Evolutionary conservation across 1,139 yeast genomes (phyloP).

Genomic region (Lodderomyces jiufengensis): DNA sequence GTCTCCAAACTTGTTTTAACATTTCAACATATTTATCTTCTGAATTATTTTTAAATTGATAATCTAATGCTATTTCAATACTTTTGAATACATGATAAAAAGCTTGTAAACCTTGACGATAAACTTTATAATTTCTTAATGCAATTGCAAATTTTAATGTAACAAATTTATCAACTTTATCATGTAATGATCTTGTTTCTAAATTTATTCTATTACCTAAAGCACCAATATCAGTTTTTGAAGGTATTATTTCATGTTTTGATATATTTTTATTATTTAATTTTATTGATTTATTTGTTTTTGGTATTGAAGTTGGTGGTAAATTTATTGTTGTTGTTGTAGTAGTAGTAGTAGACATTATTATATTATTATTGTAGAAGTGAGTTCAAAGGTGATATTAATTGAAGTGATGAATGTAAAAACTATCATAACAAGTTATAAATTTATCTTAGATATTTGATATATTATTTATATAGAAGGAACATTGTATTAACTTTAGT

Average conservation of each 20-base stretch:
- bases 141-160: slow-evolving; percentile 73
- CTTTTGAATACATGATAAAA: slow-evolving; percentile 73
- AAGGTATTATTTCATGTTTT: slow-evolving; percentile 64
- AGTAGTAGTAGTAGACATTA: slow-evolving; percentile 10
- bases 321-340: slow-evolving; percentile 11
- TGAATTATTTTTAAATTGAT: slow-evolving; percentile 36
- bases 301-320: slow-evolving; percentile 2
- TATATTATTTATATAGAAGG: no score
- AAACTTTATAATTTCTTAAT: slow-evolving; percentile 67
- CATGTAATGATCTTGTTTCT: slow-evolving; percentile 64
- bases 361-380: background rate
- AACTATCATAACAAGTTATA: background rate
- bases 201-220: slow-evolving; percentile 74
- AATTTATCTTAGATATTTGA: background rate
- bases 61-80: slow-evolving; percentile 54
- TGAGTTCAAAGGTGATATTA: background rate
- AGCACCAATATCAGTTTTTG: slow-evolving; percentile 74
- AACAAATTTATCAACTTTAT: slow-evolving; percentile 65
- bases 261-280: slow-evolving; percentile 23
- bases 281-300: no score
- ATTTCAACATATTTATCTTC: slow-evolving; percentile 42
- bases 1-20: slow-evolving; percentile 60
- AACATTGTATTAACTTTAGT: no score
- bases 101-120: slow-evolving; percentile 76
- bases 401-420: background rate